phyloP scores from a whole-genome alignment of 2,329 filamentous ascomycete species.

The Paraphoma sp. region DNA sequence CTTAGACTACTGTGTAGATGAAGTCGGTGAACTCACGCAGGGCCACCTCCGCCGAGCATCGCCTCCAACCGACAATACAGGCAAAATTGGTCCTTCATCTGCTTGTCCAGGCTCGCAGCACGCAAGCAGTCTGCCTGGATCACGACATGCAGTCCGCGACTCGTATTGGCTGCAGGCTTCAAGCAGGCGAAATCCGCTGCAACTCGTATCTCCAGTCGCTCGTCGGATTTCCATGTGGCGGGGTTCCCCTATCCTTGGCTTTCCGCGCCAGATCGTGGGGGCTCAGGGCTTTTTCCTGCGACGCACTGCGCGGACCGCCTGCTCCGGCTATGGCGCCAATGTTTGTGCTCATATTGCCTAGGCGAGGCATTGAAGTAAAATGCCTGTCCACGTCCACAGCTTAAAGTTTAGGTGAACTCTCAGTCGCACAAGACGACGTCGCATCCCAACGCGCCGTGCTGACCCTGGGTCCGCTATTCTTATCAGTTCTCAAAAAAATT shows the following conservation, averaged over 20 bases:
- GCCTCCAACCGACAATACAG: slow-evolving; percentile 12
- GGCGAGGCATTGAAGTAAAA: neutral
- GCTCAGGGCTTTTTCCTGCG: slow-evolving; percentile 9
- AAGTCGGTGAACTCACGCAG: slow-evolving; percentile 22
- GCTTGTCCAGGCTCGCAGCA: slow-evolving; percentile 9
- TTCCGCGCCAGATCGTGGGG: slow-evolving; percentile 32
- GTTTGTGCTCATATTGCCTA: slow-evolving; percentile 10
- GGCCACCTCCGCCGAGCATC: slow-evolving; percentile 15
- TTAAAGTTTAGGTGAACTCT: neutral
- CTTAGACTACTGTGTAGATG: no score
- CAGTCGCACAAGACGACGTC: neutral
- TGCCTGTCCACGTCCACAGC: neutral
- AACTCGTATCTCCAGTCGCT: slow-evolving; percentile 30
- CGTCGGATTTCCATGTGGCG: slow-evolving; percentile 17
- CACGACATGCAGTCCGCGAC: slow-evolving; percentile 14
- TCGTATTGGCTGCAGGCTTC: slow-evolving; percentile 15
- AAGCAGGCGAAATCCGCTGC: slow-evolving; percentile 24
- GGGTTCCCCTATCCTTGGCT: slow-evolving; percentile 32
- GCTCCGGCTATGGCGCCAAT: slow-evolving; percentile 26
- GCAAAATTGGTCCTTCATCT: slow-evolving; percentile 14
- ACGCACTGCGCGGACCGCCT: slow-evolving; percentile 23
- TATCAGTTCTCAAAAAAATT: slow-evolving; percentile 33
- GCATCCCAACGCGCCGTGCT: slow-evolving; percentile 8
- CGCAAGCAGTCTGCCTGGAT: slow-evolving; percentile 18
- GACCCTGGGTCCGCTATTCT: slow-evolving; percentile 32